Base-by-base conservation (phyloP, 116 monocot genomes). In the Phalaenopsis hybrid region DNA sequence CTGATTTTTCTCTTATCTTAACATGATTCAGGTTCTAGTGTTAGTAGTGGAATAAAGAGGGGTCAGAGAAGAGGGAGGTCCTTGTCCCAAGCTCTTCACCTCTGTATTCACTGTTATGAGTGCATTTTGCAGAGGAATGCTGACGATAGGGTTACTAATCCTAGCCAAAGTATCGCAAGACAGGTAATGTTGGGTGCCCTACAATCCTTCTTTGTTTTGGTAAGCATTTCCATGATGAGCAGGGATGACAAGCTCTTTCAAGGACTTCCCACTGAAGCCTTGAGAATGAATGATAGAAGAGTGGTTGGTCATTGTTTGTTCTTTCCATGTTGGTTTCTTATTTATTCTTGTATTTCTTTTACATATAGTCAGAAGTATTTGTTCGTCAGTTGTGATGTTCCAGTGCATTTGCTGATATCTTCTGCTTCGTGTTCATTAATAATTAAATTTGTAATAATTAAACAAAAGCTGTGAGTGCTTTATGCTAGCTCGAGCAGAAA, bases 21-120 rank as follows among this genome's bases (percentile, higher is more conserved):
- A 18, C 8, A 34, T 77, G 7, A 44, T 84, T 49, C 81, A 80
- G 84, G 80, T 31, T 59, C 6, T 63, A 84, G 77, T 76, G 59
- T 80, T 79, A 76, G 76, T 50, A 63, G 75, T 75, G 44, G 8
- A 80, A 84, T 80, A 84, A 84, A 33, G 44, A 76, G 65, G 51
- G 37, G 10, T 43, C n/a, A 20, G 67, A 84, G 41, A 34, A 81
- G 12, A 37, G 37, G 51, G 84, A 76, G 37, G 65, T 68, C n/a
- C 84, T 65, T 77, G 75, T 80, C 46, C 77, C 65, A 51, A 84
- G 80, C 76, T 76, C 79, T 80, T 68, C 34, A 37, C 75, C 46
- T 46, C 46, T 45, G 43, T 46, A 46, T n/a, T 15, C 8, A 20
- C 0, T 44, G 6, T 45, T 44, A 8, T 75, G 45, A 75, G 41